Evolutionary conservation across 2,329 filamentous ascomycete genomes (phyloP).

Genomic region (Nemania bipapillata): DNA sequence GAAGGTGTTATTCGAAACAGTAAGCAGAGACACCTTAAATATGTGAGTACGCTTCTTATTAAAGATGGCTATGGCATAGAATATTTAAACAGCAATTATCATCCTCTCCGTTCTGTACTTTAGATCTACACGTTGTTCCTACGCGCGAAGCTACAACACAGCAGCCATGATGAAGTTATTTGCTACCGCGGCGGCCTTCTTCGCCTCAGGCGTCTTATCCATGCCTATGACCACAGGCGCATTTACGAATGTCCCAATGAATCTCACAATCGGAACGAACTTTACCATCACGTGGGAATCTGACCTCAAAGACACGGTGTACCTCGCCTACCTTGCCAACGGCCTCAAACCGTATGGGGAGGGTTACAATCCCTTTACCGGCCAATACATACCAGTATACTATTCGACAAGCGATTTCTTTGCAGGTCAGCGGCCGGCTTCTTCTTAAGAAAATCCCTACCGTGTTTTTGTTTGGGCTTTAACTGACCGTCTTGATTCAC

Average conservation of each 20-base stretch:
- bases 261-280: conserved; percentile 32
- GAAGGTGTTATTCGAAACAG: conserved; percentile 2
- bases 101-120: conserved; percentile 30
- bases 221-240: conserved; percentile 24
- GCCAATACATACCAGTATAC: conserved; percentile 22
- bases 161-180: conserved; percentile 31
- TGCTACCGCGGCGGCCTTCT: conserved; percentile 30
- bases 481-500: conserved; percentile 30
- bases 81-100: conserved; percentile 29
- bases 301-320: conserved; percentile 28
- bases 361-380: conserved; percentile 24
- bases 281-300: conserved; percentile 32
- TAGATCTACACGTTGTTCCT: conserved; percentile 26
- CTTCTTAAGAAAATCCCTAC: conserved; percentile 26
- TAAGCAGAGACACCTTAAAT: conserved; percentile 25
- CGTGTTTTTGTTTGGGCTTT: conserved; percentile 28
- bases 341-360: conserved; percentile 30
- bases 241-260: conserved; percentile 29
- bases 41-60: conserved; percentile 29
- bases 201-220: conserved; percentile 30
- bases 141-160: conserved; percentile 27
- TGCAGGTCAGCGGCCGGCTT: conserved; percentile 27
- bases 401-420: conserved; percentile 27
- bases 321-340: conserved; percentile 26
- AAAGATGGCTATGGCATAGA: conserved; percentile 24